These are phyloP conservation scores for Daedaleopsis nitida DNA, from an alignment of 768 basidiomycete species.

Conservation along the genomic window DNA sequence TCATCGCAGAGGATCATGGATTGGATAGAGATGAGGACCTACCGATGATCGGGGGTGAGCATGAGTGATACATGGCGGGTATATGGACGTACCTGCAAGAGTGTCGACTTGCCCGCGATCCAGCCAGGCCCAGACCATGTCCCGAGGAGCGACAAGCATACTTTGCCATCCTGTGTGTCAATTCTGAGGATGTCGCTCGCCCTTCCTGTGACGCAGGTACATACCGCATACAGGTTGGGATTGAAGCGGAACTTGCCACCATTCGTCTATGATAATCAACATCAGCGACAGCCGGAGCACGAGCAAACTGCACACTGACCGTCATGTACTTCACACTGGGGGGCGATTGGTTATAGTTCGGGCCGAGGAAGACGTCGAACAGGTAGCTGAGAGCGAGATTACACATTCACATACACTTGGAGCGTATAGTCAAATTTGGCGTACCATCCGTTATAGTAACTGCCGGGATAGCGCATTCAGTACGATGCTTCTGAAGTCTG, in stretches of 20 bases:
- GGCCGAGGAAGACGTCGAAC: constrained; percentile 93
- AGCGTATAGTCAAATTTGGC: constrained; percentile 23
- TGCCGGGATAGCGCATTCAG: constrained; percentile 32
- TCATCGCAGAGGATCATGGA: constrained; percentile 96
- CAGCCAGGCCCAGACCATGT: constrained; percentile 96
- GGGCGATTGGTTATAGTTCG: constrained; percentile 85
- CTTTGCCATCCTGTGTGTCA: constrained; percentile 78
- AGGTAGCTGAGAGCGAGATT: constrained; percentile 49
- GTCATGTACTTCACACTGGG: constrained; percentile 77
- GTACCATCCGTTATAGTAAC: constrained; percentile 91
- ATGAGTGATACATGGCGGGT: not conserved
- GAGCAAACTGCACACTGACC: constrained; percentile 36
- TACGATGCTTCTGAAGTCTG: not conserved
- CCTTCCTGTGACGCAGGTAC: constrained; percentile 21
- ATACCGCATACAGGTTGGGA: constrained; percentile 89
- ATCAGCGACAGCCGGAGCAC: not conserved
- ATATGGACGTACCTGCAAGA: constrained; percentile 65
- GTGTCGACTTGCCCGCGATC: constrained; percentile 86
- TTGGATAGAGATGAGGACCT: constrained; percentile 91
- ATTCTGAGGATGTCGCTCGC: not conserved
- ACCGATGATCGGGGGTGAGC: not conserved
- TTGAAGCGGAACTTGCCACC: constrained; percentile 91
- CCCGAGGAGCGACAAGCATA: constrained; percentile 87
- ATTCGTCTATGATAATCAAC: constrained; percentile 57
- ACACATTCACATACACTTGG: not conserved